Evolutionary conservation across 2,329 filamentous ascomycete species (phyloP), one percentile per base, ranked within the genome.

Genomic region (Colletotrichum sp.): DNA sequence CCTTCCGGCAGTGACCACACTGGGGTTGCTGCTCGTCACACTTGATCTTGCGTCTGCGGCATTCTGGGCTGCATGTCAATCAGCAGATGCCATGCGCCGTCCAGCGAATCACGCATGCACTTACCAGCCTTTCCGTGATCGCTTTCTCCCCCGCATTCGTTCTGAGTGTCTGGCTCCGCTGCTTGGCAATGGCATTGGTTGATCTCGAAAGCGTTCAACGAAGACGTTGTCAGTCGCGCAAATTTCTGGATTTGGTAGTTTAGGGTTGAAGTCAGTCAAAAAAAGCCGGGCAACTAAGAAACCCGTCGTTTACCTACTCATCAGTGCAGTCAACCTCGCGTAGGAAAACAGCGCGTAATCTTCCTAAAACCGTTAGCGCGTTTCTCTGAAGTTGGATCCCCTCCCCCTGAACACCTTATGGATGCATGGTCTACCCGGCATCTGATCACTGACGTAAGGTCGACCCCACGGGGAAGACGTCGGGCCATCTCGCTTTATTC

Each of bases 81-180:
- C n/a, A 28, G 61, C 28, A 79, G 7, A 57, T 77, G 34, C 68
- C 72, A 6, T 79, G 82, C 10, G 89, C 88, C 0, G 86, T 90
- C 21, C 43, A 21, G 3, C 43, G n/a, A 48, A 48, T 9, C n/a
- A 48, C n/a, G n/a, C 43, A 48, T 7, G 18, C 43, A 48, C 43
- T 48, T 48, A 21, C 43, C 43, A 48, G n/a, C 43, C 43, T 48
- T 48, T 48, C 43, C 43, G 43, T 48, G 43, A 48, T 48, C 43
- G 43, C 10, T 48, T 48, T 1, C 2, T 48, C 4, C 43, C 43
- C n/a, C 43, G 43, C 43, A 48, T 48, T 48, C n/a, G n/a, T 48
- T 48, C 43, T 21, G 43, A n/a, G 43, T 48, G 43, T 21, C 43
- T 48, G 43, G 43, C 6, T 21, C 43, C n/a, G 43, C 43, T 48